phyloP scores from a whole-genome alignment of 169 alveolate species.

The Blepharisma undulans region DNA sequence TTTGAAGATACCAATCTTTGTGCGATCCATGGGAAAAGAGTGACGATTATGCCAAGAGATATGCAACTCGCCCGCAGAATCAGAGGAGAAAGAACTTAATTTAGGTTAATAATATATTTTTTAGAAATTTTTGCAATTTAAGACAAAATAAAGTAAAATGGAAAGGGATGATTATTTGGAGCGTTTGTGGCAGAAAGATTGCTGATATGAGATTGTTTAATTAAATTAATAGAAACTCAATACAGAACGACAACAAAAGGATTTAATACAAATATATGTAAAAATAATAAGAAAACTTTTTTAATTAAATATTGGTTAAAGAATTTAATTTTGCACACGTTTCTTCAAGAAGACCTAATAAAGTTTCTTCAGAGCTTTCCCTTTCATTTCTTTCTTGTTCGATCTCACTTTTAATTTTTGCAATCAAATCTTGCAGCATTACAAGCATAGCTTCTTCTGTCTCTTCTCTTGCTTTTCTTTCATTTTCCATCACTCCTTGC shows the following conservation, averaged over 20 bases:
- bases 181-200: too few relatives aligned
- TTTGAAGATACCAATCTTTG: constrained; percentile 99
- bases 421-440: constrained; percentile 67
- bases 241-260: too few relatives aligned
- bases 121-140: background rate
- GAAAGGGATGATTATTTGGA: too few relatives aligned
- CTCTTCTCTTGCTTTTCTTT: constrained; percentile 65
- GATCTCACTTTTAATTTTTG: constrained; percentile 62
- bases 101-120: background rate
- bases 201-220: too few relatives aligned
- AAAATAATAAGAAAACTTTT: background rate
- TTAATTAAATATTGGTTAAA: background rate
- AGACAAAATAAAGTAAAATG: background rate
- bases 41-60: constrained; percentile 99
- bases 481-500: constrained; percentile 44
- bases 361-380: constrained; percentile 70
- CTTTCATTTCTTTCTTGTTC: constrained; percentile 72
- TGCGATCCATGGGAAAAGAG: constrained; percentile 99
- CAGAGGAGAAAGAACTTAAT: constrained; percentile 94
- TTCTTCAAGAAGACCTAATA: constrained; percentile 64
- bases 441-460: constrained; percentile 72
- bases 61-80: constrained; percentile 98
- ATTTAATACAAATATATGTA: too few relatives aligned
- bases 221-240: too few relatives aligned
- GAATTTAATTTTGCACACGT: constrained; percentile 59